These are phyloP conservation scores for Aureobasidium lini DNA, from an alignment of 2,329 filamentous ascomycete genomes.

Conservation along the genomic window DNA sequence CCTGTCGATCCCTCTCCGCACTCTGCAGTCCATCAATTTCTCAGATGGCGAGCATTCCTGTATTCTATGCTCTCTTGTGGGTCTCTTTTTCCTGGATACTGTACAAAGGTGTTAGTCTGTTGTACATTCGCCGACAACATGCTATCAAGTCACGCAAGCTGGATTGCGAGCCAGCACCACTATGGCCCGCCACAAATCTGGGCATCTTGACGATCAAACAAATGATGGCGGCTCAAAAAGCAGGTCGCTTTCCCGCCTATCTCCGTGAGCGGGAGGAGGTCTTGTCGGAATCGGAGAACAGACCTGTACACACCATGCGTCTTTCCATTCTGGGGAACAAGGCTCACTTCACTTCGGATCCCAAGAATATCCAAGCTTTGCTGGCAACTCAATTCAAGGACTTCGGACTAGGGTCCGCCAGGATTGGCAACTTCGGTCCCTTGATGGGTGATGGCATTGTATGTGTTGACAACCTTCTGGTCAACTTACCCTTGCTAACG, in stretches of 20 bases:
- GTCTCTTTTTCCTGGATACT: not conserved
- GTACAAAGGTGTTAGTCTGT: not conserved
- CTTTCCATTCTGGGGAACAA: slow-evolving; percentile 21
- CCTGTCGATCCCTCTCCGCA: slow-evolving; percentile 7
- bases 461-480: not conserved
- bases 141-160: slow-evolving; percentile 11
- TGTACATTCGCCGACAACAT: slow-evolving; percentile 9
- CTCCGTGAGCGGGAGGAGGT: slow-evolving; percentile 21
- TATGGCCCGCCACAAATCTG: slow-evolving; percentile 22
- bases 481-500: not conserved
- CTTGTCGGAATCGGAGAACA: slow-evolving; percentile 21
- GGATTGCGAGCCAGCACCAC: slow-evolving; percentile 17
- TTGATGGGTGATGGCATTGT: slow-evolving; percentile 27
- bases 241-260: slow-evolving; percentile 23
- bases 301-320: slow-evolving; percentile 23
- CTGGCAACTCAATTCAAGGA: slow-evolving; percentile 27
- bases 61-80: not conserved
- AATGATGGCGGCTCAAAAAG: slow-evolving; percentile 22
- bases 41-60: not conserved
- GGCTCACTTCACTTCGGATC: slow-evolving; percentile 25
- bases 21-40: not conserved
- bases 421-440: slow-evolving; percentile 24
- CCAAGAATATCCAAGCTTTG: slow-evolving; percentile 30
- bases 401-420: slow-evolving; percentile 24
- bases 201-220: slow-evolving; percentile 23